phyloP scores from a whole-genome alignment of 495 filamentous ascomycete genomes.

The Endocarpon pusillum region DNA sequence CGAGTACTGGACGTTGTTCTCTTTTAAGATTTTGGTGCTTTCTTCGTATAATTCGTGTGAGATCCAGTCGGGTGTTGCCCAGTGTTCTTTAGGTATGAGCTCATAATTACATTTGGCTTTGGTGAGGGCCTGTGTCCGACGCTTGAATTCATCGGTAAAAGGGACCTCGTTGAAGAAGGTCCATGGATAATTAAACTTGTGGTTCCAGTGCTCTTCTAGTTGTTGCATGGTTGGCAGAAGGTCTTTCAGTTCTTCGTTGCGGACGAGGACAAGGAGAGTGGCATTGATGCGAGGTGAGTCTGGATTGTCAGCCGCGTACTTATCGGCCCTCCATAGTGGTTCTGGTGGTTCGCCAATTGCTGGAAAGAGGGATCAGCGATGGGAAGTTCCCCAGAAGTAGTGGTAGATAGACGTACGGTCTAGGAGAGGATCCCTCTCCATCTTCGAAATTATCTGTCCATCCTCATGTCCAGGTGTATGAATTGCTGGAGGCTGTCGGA shows the following conservation, averaged over 20 bases:
- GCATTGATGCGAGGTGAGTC: constrained; percentile 77
- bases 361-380: constrained; percentile 24
- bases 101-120: constrained; percentile 76
- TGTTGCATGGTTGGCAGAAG: constrained; percentile 79
- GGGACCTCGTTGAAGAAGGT: constrained; percentile 96
- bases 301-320: constrained; percentile 56
- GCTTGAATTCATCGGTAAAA: constrained; percentile 87
- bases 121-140: constrained; percentile 53
- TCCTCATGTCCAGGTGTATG: constrained; percentile 14
- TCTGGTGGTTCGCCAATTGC: constrained; percentile 71
- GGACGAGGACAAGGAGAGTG: constrained; percentile 77
- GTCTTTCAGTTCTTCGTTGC: constrained; percentile 72
- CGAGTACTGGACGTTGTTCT: constrained; percentile 79
- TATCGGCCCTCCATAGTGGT: constrained; percentile 48
- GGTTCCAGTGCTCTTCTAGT: constrained; percentile 88
- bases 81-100: constrained; percentile 80
- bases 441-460: constrained; percentile 24
- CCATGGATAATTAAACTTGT: constrained; percentile 99
- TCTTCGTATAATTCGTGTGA: constrained; percentile 70
- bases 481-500: constrained; percentile 29
- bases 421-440: constrained; percentile 59
- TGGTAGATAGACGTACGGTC: constrained; percentile 42
- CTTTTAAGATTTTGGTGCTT: constrained; percentile 64
- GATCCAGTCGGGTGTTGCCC: constrained; percentile 86
- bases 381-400: constrained; percentile 1